Evolutionary conservation across 2,329 filamentous ascomycete species (phyloP).

Genomic region (Teratosphaeria destructans): DNA sequence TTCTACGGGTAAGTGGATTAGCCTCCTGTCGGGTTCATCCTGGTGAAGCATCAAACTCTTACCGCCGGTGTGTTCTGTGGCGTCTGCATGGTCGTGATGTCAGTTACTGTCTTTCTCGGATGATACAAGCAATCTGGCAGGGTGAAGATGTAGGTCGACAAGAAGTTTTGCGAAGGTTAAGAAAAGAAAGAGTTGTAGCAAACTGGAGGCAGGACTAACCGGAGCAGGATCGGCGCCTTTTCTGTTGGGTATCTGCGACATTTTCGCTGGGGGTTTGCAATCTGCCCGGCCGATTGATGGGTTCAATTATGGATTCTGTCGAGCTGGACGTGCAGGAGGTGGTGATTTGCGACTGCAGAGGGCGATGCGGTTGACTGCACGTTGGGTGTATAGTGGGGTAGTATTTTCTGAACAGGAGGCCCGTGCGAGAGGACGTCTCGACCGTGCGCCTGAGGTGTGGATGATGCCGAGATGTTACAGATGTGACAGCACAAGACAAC

Average conservation of each 20-base stretch:
- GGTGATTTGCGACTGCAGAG: not conserved
- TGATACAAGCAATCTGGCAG: not conserved
- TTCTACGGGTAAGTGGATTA: constrained; percentile 30
- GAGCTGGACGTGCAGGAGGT: not conserved
- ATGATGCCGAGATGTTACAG: not conserved
- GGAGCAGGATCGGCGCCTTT: constrained; percentile 6
- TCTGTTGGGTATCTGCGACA: constrained; percentile 5
- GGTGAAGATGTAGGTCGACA: not conserved
- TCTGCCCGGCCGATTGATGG: not conserved
- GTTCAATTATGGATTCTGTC: not conserved
- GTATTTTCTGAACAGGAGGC: not conserved
- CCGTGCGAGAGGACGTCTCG: not conserved
- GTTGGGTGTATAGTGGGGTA: not conserved
- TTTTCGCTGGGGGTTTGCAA: constrained; percentile 1
- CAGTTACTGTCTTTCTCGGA: constrained; percentile 9
- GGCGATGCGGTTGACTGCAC: not conserved
- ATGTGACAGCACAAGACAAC: not conserved
- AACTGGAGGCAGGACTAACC: constrained; percentile 1
- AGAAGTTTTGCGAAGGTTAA: not conserved
- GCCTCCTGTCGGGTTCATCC: not conserved
- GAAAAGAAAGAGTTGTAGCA: not conserved
- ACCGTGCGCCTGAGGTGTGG: not conserved
- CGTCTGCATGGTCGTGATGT: constrained; percentile 52
- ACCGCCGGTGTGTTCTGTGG: constrained; percentile 66
- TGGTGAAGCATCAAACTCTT: not conserved